A percentile compares a stretch with the other conserved stretches of the same genome.
Conservation (phyloP, 1,284 basidiomycete genomes). For the Singerocomus inundabilis region DNA sequence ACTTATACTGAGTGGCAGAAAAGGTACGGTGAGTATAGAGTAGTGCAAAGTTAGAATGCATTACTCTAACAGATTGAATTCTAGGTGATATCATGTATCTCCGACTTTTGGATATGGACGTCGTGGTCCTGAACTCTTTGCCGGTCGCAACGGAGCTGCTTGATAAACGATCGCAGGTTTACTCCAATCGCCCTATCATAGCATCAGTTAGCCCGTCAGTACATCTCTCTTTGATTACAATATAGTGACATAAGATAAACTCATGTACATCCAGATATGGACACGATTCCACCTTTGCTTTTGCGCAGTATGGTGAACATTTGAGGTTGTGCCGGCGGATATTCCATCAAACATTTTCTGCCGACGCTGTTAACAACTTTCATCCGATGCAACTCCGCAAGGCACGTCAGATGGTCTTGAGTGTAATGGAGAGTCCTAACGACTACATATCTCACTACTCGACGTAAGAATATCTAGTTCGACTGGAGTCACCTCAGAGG, state of each 20-base stretch:
- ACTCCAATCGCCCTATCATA: slow-evolving; percentile 16
- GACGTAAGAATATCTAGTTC: slow-evolving; percentile 2
- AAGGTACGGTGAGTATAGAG: slow-evolving; percentile 12
- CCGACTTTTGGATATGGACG: slow-evolving; percentile 11
- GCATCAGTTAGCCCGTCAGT: slow-evolving; percentile 9
- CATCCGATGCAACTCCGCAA: slow-evolving; percentile 11
- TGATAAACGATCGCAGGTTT: slow-evolving; percentile 18
- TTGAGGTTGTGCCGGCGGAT: slow-evolving; percentile 11
- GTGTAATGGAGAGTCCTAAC: slow-evolving; percentile 2
- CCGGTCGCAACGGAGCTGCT: slow-evolving; percentile 6
- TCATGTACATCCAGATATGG: slow-evolving; percentile 3
- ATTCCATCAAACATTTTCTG: slow-evolving; percentile 6
- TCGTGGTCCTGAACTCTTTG: slow-evolving; percentile 11
- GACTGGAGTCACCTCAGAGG: no score
- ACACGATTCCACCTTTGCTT: background rate
- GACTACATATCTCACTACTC: slow-evolving; percentile 6
- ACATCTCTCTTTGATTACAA: background rate
- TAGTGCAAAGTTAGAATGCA: background rate
- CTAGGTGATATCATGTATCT: slow-evolving; percentile 16
- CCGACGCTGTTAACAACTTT: background rate
- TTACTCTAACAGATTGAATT: background rate
- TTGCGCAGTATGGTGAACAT: background rate
- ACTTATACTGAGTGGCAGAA: slow-evolving; percentile 14
- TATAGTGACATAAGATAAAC: background rate
- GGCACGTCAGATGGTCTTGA: slow-evolving; percentile 5